Percentiles rank a stretch among this genome's conserved stretches.
These are phyloP conservation scores for Reutealis trisperma DNA, from an alignment of 345 rosid species.

Conservation along the genomic window DNA sequence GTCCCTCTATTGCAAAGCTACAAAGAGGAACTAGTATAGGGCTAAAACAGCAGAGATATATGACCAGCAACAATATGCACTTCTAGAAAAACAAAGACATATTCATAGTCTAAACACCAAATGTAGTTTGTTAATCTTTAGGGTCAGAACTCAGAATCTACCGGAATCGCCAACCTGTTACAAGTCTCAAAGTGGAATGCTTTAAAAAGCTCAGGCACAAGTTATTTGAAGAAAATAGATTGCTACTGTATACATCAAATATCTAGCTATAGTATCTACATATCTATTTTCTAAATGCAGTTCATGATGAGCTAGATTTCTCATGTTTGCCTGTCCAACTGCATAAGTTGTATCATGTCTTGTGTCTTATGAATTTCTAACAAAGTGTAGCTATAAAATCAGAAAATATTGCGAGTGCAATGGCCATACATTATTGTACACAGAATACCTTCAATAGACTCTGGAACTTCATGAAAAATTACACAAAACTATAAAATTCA, in stretches of 20 bases:
- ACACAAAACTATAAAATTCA: background rate
- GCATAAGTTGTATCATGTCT: no score
- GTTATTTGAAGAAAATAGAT: no score
- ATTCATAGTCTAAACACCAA: background rate
- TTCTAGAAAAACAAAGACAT: no score
- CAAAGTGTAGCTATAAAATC: no score
- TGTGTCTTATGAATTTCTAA: no score
- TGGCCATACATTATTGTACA: background rate
- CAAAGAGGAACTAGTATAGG: conserved; percentile 45
- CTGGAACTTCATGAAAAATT: background rate
- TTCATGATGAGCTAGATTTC: background rate
- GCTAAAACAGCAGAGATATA: background rate
- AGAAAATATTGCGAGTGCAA: background rate
- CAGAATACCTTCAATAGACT: background rate
- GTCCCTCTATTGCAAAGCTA: conserved; percentile 57
- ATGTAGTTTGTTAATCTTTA: background rate
- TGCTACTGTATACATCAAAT: no score
- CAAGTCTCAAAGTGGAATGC: no score
- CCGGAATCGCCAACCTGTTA: no score
- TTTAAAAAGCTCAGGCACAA: no score
- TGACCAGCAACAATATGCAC: background rate
- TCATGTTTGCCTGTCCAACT: no score
- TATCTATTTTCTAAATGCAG: background rate
- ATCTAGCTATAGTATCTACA: no score
- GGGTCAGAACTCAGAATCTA: no score